Base-by-base conservation (phyloP, 2,329 filamentous ascomycete species). In the Fusarium setosum region DNA sequence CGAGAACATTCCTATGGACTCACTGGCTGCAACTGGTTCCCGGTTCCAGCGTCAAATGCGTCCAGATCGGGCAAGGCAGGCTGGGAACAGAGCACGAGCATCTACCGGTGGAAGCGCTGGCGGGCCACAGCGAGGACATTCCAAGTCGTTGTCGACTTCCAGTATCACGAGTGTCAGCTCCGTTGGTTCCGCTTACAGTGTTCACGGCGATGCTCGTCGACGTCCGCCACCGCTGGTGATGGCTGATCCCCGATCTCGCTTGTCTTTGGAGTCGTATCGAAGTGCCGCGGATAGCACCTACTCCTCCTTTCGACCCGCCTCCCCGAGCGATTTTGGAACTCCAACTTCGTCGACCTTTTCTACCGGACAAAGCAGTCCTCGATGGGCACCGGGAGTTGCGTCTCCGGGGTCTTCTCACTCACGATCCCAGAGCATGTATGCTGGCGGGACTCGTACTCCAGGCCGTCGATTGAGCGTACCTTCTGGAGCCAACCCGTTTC, bases 1-100 rank as follows among this genome's bases (percentile, higher is more conserved):
- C 76, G 96, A 98, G 76, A 94, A 97, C 57, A 99, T 99, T 31
- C 96, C 96, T 4, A 89, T 90, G 37, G 94, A 97, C 76, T 98
- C 96, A 2, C 86, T 98, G 18, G 96, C 96, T 15, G 96, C 95
- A 5, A 96, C 93, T 2, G 94, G 94, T 21, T 97, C 94, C 9
- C 86, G 95, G 35, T 97, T 97, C 72, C 95, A 97, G 73, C 87
- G 95, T 63, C 94, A 97, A 77, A 93, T 97, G 59, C 88, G 95
- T 52, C 96, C 93, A 1, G 94, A 97, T 68, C 85, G 93, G 59
- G 91, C 95, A 31, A 87, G 93, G 53, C 91, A 92, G 48, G 86
- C 91, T 3, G 90, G 87, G 23, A 87, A 86, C 59, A 85, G 94
- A 67, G 90, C 92, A 8, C 86, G 94, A 64, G 89, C 94, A 12